A percentile compares a stretch with the other conserved stretches of the same genome.
Evolutionary conservation across 352 stramenopile species (phyloP).

Genomic region (Blastocystis sp.): DNA sequence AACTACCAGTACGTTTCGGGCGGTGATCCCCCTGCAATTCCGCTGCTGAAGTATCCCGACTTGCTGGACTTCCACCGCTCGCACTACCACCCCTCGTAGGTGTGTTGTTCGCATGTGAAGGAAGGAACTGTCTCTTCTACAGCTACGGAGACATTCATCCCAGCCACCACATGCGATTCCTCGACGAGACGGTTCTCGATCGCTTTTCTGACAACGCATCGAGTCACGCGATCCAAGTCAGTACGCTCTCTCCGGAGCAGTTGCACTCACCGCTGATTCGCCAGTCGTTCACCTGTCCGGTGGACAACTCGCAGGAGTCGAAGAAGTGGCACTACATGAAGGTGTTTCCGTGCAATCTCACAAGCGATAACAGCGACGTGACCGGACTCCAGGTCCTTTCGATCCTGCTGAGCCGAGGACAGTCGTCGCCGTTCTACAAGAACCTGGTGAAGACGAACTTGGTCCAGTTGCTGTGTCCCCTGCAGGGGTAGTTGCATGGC

Average conservation of each 20-base stretch:
- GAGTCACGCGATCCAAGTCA: slow-evolving; percentile 2
- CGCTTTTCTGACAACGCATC: slow-evolving; percentile 62
- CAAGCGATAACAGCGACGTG: background rate
- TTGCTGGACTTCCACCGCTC: slow-evolving; percentile 70
- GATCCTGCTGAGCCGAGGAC: slow-evolving; percentile 28
- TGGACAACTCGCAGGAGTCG: background rate
- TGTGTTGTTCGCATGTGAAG: background rate
- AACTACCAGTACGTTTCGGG: slow-evolving; percentile 74
- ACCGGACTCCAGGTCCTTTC: slow-evolving; percentile 23
- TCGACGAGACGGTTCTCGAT: slow-evolving; percentile 67
- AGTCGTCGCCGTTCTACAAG: slow-evolving; percentile 39
- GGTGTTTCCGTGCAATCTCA: slow-evolving; percentile 28
- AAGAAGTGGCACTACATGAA: background rate
- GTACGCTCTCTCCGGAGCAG: background rate
- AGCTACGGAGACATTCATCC: slow-evolving; percentile 75
- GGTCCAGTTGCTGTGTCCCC: background rate
- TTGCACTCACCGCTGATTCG: background rate
- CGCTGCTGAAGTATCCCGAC: slow-evolving; percentile 69
- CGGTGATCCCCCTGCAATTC: slow-evolving; percentile 68
- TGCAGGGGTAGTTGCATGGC: background rate
- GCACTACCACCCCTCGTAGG: slow-evolving; percentile 71
- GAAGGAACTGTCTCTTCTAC: slow-evolving; percentile 73
- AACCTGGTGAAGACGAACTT: background rate
- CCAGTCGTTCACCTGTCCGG: background rate
- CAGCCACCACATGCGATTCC: slow-evolving; percentile 68